Base-by-base conservation (phyloP, 352 stramenopile species). In the Nothophytophthora sp. region DNA sequence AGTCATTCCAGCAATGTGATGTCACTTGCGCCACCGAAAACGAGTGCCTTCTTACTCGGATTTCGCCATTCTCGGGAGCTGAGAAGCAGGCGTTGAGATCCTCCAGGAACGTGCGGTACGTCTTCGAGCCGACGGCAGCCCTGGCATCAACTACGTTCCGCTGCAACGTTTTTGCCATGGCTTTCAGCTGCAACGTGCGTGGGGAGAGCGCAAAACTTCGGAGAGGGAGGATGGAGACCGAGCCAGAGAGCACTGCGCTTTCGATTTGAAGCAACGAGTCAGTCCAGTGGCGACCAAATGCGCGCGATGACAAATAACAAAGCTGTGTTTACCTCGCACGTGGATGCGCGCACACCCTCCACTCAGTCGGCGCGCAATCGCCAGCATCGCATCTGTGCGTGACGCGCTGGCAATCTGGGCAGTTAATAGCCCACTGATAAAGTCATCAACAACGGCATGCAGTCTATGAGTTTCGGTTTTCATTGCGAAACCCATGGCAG, bases 201-300 rank as follows among this genome's bases (percentile, higher is more conserved):
- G 73, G 70, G 5, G 51, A 70, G 8, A 79, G 52, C 10, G 56
- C 19, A 27, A 71, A 84, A 41, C 67, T 78, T 45, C 77, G 60
- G 1, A 73, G 3, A 27, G 70, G 65, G 22, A 50, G 27, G 11
- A 77, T 60, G 1, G 38, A 22, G 0, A 77, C 48, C 33, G 28
- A 57, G 12, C 56, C 49, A 5, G 54, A 63, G 20, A 81, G 55
- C 29, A 76, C 70, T 81, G 42, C 13, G 1, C 13, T 25, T 16
- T 30, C 13, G 19, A 23, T 43, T 16, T 20, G 15, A 12, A 45
- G 18, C 35, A 44, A 32, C 23, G 25, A 19, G 7, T 45, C 19
- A 68, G 19, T 15, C 29, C 10, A 18, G n/a, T 16, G 25, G 24
- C 42, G 2, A 47, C 8, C 3, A 38, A 25, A 32, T 15, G 36